Evolutionary conservation across 2,329 filamentous ascomycete species (phyloP).

Genomic region (Epichloe scottii): DNA sequence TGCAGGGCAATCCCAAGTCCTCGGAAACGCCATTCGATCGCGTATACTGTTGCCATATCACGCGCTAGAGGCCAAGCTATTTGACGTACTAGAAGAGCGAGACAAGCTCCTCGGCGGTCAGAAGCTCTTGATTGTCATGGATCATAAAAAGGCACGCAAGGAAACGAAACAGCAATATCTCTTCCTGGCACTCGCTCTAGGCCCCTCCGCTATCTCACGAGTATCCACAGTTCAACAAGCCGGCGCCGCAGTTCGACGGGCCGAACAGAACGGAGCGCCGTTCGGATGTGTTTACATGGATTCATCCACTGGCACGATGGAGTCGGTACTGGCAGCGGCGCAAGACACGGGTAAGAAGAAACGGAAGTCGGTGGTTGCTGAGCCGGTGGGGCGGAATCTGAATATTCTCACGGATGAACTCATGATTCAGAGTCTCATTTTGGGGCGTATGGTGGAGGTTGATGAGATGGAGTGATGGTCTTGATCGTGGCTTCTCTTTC

Average conservation of each 20-base stretch:
- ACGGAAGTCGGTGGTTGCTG: conserved; percentile 22
- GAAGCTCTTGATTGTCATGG: conserved; percentile 59
- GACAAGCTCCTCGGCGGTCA: conserved; percentile 50
- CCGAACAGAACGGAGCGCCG: conserved; percentile 29
- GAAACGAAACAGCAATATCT: conserved; percentile 59
- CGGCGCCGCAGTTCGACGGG: conserved; percentile 40
- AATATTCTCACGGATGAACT: conserved; percentile 71
- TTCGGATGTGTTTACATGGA: conserved; percentile 78
- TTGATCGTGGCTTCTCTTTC: neutral
- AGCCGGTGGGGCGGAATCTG: conserved; percentile 35
- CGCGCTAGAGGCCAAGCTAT: conserved; percentile 41
- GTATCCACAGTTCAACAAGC: conserved; percentile 57
- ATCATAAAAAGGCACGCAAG: conserved; percentile 41
- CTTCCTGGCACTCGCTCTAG: conserved; percentile 69
- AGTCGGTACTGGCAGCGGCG: conserved; percentile 29
- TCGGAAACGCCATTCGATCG: conserved; percentile 67
- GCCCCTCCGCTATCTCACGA: conserved; percentile 51
- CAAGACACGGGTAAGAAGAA: conserved; percentile 23
- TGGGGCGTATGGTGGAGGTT: conserved; percentile 64
- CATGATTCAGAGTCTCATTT: conserved; percentile 82
- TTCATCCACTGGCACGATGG: conserved; percentile 43
- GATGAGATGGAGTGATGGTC: conserved; percentile 24
- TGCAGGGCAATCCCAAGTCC: conserved; percentile 65
- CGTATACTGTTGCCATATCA: conserved; percentile 53
- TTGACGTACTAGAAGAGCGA: conserved; percentile 44